These are phyloP conservation scores for Picea sitchensis DNA, from an alignment of 75 land plant genomes.

Conservation along the genomic window DNA sequence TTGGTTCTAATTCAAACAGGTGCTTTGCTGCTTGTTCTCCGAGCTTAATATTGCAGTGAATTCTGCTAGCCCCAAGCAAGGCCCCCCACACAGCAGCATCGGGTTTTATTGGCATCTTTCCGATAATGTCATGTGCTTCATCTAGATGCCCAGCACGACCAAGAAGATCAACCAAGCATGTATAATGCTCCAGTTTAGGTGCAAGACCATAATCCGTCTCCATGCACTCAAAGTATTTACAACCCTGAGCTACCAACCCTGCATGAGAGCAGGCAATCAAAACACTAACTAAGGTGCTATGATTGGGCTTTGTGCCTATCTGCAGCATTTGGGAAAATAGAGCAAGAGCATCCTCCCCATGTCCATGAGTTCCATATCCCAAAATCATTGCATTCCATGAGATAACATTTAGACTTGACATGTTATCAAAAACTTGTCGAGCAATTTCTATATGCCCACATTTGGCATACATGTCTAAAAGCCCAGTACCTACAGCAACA, in stretches of 20 bases:
- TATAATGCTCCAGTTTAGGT: neutral
- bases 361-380: slow-evolving; percentile 33
- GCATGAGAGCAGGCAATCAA: slow-evolving; percentile 14
- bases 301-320: slow-evolving; percentile 14
- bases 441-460: slow-evolving; percentile 27
- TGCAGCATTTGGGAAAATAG: slow-evolving; percentile 40
- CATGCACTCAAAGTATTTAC: neutral
- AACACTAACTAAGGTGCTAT: neutral
- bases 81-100: neutral
- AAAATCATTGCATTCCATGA: slow-evolving; percentile 52
- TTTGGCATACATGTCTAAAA: slow-evolving; percentile 52
- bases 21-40: neutral
- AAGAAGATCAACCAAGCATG: neutral
- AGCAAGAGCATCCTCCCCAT: slow-evolving; percentile 33
- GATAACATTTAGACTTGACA: slow-evolving; percentile 40
- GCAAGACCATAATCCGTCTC: neutral
- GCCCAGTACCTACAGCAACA: slow-evolving; percentile 37
- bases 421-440: slow-evolving; percentile 18
- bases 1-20: neutral
- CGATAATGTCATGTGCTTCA: neutral
- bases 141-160: neutral
- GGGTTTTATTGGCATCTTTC: neutral
- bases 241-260: neutral
- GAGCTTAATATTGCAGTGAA: neutral
- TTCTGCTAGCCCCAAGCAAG: neutral